Conservation (phyloP, 768 basidiomycete genomes). For the Suillus decipiens region DNA sequence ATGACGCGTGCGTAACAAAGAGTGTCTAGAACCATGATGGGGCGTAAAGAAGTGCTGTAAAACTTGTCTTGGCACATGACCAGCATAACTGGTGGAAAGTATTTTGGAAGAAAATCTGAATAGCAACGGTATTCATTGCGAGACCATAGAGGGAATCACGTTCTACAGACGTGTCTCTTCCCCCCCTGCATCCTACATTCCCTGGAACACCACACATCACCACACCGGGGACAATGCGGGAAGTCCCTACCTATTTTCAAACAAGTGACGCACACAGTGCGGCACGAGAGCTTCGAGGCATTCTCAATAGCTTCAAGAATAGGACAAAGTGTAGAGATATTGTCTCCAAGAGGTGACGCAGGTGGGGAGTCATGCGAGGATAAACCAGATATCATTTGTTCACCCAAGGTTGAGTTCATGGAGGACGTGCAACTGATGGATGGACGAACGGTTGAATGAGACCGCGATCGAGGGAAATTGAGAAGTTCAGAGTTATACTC, state of each 20-base stretch:
- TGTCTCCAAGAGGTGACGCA: constrained; percentile 24
- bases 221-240: constrained; percentile 62
- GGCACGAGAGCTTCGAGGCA: constrained; percentile 50
- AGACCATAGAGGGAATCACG: background rate
- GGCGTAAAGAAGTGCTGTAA: background rate
- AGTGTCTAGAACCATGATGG: background rate
- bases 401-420: constrained; percentile 19
- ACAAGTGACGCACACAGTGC: constrained; percentile 52
- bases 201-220: constrained; percentile 64
- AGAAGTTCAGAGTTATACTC: constrained; percentile 28
- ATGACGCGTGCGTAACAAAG: background rate
- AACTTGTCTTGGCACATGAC: background rate
- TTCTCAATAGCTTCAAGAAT: constrained; percentile 53
- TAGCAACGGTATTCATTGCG: background rate
- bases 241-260: constrained; percentile 53
- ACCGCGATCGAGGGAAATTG: constrained; percentile 28
- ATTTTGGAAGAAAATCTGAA: background rate
- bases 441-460: constrained; percentile 28
- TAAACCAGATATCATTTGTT: constrained; percentile 14
- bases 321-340: constrained; percentile 35
- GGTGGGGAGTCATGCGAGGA: constrained; percentile 15
- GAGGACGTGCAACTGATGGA: constrained; percentile 48
- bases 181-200: constrained; percentile 56
- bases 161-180: constrained; percentile 51
- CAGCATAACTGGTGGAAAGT: background rate